These are phyloP conservation scores for Geosmithia putterillii DNA, from an alignment of 2,329 filamentous ascomycete species.

Conservation along the genomic window DNA sequence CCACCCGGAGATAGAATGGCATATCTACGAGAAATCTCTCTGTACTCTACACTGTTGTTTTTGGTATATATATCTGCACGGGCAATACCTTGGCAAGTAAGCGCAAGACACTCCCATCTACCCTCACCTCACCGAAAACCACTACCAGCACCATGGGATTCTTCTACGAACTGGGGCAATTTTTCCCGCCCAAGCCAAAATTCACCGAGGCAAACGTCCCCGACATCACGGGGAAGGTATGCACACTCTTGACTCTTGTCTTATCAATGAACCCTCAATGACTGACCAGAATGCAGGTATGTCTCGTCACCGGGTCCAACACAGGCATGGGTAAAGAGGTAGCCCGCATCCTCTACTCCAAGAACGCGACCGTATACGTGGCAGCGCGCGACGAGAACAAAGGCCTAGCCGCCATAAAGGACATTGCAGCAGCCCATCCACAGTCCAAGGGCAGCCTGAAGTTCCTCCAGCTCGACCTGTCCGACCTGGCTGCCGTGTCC, in stretches of 20 bases:
- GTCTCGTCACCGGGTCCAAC: conserved; percentile 31
- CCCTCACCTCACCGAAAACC: too few relatives aligned
- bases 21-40: too few relatives aligned
- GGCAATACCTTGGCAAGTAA: too few relatives aligned
- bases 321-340: conserved; percentile 35
- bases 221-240: not conserved
- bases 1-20: too few relatives aligned
- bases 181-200: not conserved
- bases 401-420: conserved; percentile 24
- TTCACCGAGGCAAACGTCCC: not conserved
- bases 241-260: too few relatives aligned
- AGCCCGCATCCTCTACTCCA: conserved; percentile 34
- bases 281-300: conserved; percentile 18
- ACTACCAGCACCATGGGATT: too few relatives aligned
- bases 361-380: conserved; percentile 38
- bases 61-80: too few relatives aligned
- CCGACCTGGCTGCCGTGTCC: conserved; percentile 18
- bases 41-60: too few relatives aligned
- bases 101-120: too few relatives aligned
- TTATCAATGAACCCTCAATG: not conserved
- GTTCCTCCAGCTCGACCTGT: conserved; percentile 27
- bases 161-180: not conserved
- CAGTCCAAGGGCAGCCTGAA: conserved; percentile 20
- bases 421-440: conserved; percentile 19
- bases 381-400: conserved; percentile 30